These are phyloP conservation scores for Symbiotaphrina buchneri DNA, from an alignment of 495 filamentous ascomycete species.

Conservation along the genomic window DNA sequence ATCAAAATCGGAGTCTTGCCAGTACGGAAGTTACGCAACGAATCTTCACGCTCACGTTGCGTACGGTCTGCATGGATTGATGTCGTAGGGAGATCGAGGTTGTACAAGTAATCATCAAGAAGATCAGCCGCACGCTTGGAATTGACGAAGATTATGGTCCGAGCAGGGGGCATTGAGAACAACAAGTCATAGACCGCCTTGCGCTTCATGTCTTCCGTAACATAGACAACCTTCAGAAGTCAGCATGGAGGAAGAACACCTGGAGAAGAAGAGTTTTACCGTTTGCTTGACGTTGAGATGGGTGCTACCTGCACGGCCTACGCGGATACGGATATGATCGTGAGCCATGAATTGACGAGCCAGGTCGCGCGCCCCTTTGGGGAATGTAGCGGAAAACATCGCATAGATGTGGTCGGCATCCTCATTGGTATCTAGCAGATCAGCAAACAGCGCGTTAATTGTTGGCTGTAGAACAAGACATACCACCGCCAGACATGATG, in stretches of 20 bases:
- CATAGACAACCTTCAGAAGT: slow-evolving; percentile 29
- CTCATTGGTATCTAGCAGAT: slow-evolving; percentile 30
- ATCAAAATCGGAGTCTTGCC: slow-evolving; percentile 60
- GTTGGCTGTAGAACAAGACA: slow-evolving; percentile 8
- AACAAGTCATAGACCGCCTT: slow-evolving; percentile 52
- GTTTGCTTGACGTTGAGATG: slow-evolving; percentile 61
- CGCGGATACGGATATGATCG: slow-evolving; percentile 51
- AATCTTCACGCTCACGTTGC: slow-evolving; percentile 82
- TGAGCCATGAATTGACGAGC: slow-evolving; percentile 50
- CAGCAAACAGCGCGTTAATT: slow-evolving; percentile 1
- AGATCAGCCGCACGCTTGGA: slow-evolving; percentile 49
- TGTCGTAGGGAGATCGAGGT: slow-evolving; percentile 51
- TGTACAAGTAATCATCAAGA: slow-evolving; percentile 73
- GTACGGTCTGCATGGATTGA: slow-evolving; percentile 77
- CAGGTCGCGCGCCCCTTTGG: slow-evolving; percentile 47
- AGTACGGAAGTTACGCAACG: slow-evolving; percentile 63
- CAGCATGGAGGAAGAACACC: not conserved
- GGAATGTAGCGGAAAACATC: slow-evolving; percentile 93
- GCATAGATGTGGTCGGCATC: slow-evolving; percentile 66
- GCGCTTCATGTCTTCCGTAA: slow-evolving; percentile 38
- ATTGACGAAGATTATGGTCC: slow-evolving; percentile 90
- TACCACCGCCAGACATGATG: slow-evolving; percentile 61
- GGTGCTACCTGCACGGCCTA: slow-evolving; percentile 66
- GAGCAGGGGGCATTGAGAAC: slow-evolving; percentile 34
- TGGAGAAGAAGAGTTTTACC: slow-evolving; percentile 9